Percentiles rank a stretch among this genome's conserved stretches.
Conservation (phyloP, 2,329 filamentous ascomycete genomes). For the Fulvia fulva region DNA sequence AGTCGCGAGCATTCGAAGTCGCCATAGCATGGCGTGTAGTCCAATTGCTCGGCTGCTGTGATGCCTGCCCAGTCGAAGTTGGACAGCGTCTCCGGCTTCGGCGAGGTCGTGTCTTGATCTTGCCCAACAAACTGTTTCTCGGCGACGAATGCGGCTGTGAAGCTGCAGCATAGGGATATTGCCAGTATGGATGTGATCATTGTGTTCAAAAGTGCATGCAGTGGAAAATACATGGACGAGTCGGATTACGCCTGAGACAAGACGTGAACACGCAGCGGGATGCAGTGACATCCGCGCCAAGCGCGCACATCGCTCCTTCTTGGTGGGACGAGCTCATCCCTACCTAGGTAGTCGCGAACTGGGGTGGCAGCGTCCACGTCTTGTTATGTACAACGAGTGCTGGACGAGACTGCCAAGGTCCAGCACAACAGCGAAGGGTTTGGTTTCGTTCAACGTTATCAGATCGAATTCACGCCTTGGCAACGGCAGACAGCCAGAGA, state of each 20-base stretch:
- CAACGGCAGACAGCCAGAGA: no score
- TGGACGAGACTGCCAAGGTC: neutral
- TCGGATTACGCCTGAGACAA: neutral
- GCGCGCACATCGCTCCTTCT: neutral
- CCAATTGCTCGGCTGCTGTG: slow-evolving; percentile 9
- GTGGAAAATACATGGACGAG: neutral
- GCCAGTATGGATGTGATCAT: neutral
- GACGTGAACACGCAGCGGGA: neutral
- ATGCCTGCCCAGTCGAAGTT: slow-evolving; percentile 17
- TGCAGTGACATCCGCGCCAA: neutral
- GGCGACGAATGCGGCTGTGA: neutral
- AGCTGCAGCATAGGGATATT: neutral
- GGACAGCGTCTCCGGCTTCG: neutral
- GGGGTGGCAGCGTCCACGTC: neutral
- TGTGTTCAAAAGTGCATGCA: neutral
- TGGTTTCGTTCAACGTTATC: no score
- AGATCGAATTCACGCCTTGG: no score
- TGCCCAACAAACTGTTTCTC: neutral
- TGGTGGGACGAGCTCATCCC: neutral
- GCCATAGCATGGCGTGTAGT: slow-evolving; percentile 36
- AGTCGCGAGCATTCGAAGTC: slow-evolving; percentile 48
- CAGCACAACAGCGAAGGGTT: neutral
- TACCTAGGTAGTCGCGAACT: neutral
- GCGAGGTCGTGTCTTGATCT: neutral
- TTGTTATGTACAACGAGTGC: no score